These are phyloP conservation scores for Sanghuangporus weigelae DNA, from an alignment of 1,284 basidiomycete genomes.

Conservation along the genomic window DNA sequence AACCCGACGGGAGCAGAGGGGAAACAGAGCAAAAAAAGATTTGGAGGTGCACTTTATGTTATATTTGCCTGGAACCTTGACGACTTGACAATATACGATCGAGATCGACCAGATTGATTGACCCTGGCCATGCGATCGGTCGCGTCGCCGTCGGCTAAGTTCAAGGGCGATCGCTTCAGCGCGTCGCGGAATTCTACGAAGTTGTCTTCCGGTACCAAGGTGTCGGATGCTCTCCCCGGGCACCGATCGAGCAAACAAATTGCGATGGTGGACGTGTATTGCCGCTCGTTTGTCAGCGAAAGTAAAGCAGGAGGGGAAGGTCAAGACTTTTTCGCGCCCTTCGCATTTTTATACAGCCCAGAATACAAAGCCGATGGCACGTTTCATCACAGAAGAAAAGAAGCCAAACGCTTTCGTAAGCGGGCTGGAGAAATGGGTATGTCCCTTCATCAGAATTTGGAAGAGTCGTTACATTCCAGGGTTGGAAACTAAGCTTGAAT, in stretches of 20 bases:
- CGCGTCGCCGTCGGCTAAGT: background rate
- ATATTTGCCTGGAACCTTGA: background rate
- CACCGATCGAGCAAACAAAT: no score
- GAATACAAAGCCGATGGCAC: background rate
- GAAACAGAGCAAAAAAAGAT: background rate
- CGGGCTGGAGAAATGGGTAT: background rate
- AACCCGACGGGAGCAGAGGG: background rate
- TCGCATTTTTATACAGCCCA: background rate
- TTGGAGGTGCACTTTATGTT: background rate
- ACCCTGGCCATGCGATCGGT: no score
- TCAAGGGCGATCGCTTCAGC: background rate
- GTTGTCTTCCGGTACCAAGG: background rate
- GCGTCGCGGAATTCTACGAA: background rate
- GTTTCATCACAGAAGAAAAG: background rate
- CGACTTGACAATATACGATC: background rate
- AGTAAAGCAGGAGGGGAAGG: background rate
- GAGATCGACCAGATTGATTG: background rate
- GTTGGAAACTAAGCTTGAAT: background rate
- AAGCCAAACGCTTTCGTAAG: background rate
- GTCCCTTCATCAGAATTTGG: slow-evolving; percentile 3
- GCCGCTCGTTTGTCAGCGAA: background rate
- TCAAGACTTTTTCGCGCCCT: background rate
- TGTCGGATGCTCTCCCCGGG: background rate
- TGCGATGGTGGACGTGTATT: background rate
- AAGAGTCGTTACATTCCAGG: background rate